A percentile compares a stretch with the other conserved stretches of the same genome.
phyloP scores from a whole-genome alignment of 352 stramenopile species.

The Pythium aphanidermatum region DNA sequence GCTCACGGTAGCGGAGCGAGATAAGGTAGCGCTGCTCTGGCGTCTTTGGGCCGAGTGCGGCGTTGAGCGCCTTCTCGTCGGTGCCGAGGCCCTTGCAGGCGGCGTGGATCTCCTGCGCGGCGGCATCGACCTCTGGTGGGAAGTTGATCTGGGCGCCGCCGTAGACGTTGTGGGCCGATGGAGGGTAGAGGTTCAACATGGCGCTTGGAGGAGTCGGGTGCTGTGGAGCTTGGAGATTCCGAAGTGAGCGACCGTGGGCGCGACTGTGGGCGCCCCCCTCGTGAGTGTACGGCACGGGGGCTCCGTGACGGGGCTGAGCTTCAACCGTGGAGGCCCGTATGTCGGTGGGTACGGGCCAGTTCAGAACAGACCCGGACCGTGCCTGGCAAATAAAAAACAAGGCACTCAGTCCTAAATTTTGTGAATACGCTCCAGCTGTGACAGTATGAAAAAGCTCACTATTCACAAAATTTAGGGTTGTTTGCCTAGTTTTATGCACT shows the following conservation, averaged over 20 bases:
- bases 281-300: background rate
- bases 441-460: background rate
- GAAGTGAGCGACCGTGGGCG: conserved; percentile 13
- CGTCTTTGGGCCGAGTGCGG: conserved; percentile 47
- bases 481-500: background rate
- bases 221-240: conserved; percentile 20
- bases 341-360: background rate
- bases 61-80: conserved; percentile 42
- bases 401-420: too few relatives aligned
- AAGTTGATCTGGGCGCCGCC: conserved; percentile 38
- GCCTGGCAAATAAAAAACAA: too few relatives aligned
- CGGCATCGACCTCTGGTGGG: conserved; percentile 37
- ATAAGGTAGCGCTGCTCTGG: conserved; percentile 61
- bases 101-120: conserved; percentile 48
- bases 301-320: conserved; percentile 2
- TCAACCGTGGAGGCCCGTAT: conserved; percentile 7
- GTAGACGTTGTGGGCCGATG: conserved; percentile 55
- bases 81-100: conserved; percentile 65
- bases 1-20: conserved; percentile 52
- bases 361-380: conserved; percentile 6
- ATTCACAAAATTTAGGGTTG: background rate
- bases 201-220: conserved; percentile 4
- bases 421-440: too few relatives aligned
- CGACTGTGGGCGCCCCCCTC: background rate
- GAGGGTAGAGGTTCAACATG: conserved; percentile 78